Evolutionary conservation across 495 filamentous ascomycete genomes (phyloP), one percentile per base, ranked within the genome.

Genomic region (Penicillium longicatenatum): DNA sequence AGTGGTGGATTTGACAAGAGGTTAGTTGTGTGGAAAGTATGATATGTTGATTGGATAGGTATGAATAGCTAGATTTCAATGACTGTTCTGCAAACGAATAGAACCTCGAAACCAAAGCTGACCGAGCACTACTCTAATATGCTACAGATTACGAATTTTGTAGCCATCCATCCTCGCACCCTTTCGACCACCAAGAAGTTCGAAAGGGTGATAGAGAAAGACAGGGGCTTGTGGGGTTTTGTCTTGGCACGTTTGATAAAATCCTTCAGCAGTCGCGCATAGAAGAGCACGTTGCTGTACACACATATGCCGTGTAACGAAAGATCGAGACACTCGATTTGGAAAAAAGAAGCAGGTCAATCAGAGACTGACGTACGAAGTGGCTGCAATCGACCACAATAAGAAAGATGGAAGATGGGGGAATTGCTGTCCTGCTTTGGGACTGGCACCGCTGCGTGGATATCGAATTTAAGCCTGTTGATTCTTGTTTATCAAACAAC

Each of bases 201-300:
- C 14, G 70, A 80, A 60, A 75, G 75, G 79, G 88, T 91, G 91
- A 90, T 96, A 94, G 90, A 96, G 96, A 93, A 89, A 84, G 86
- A 60, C 50, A 83, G 78, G 83, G 85, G 87, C 73, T 21, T 59
- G 42, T 71, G 67, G 64, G 61, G 65, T 65, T 79, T 77, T 70
- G 70, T 98, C 86, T 97, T 80, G 94, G 94, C 94, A 98, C 90
- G 92, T 87, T 57, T 61, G 67, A 80, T 12, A 81, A 87, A 79
- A 89, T 93, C 94, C 94, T 98, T 98, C 93, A 97, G 90, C 89
- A 86, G 69, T 75, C 81, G 84, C 82, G 85, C 89, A 92, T 89
- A 75, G 75, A 75, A 76, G 64, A 80, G 83, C 81, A 83, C 84
- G 84, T 80, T 84, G 92, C 91, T 97, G 94, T 98, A 98, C 94